Evolutionary conservation across 352 stramenopile species (phyloP).

Genomic region (Poterioochromonas sp.): DNA sequence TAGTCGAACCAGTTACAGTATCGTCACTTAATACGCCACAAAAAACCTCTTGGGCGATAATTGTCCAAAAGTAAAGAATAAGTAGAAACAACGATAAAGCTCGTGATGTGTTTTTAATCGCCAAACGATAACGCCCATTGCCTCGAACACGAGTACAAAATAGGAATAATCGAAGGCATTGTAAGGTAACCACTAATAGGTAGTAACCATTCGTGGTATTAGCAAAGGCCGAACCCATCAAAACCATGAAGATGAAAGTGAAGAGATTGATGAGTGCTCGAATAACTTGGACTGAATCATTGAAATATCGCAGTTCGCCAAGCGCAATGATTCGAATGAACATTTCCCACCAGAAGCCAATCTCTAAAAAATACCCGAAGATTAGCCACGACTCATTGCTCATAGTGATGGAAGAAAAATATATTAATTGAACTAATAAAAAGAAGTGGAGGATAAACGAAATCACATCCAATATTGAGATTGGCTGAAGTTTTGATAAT

Average conservation of each 20-base stretch:
- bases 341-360: conserved; percentile 7
- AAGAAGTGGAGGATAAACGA: not conserved
- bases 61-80: conserved; percentile 1
- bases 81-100: not conserved
- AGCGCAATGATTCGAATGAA: not conserved
- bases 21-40: not conserved
- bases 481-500: too few species aligned
- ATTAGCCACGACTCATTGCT: not conserved
- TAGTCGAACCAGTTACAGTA: not conserved
- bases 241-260: not conserved
- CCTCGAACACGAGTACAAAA: not conserved
- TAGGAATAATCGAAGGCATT: conserved; percentile 5
- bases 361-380: conserved; percentile 21
- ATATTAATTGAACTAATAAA: not conserved
- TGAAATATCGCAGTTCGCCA: not conserved
- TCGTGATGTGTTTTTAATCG: not conserved
- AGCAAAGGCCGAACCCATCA: not conserved
- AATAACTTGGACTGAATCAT: not conserved
- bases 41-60: not conserved
- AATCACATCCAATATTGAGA: not conserved
- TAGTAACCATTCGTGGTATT: not conserved
- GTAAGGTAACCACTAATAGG: not conserved
- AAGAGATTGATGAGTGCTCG: not conserved
- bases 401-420: not conserved
- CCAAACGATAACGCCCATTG: not conserved